phyloP scores from a whole-genome alignment of 139 green algal genomes.

The Picochlorum sp. region DNA sequence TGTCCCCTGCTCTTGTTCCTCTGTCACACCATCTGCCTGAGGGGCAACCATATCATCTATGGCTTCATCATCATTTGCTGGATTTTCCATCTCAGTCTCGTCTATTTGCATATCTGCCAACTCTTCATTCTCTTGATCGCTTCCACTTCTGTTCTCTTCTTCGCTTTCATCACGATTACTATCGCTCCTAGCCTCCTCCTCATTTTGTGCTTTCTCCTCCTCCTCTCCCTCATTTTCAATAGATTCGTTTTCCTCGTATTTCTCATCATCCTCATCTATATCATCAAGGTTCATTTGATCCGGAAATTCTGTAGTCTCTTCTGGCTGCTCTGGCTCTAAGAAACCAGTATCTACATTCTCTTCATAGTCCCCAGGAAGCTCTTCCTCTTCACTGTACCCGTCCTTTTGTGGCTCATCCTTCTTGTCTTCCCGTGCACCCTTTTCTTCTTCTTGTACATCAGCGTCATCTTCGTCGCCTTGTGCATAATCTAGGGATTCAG shows the following conservation, averaged over 20 bases:
- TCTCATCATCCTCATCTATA: slow-evolving; percentile 7
- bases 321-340: slow-evolving; percentile 36
- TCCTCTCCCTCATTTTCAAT: slow-evolving; percentile 19
- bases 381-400: slow-evolving; percentile 30
- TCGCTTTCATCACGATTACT: slow-evolving; percentile 15
- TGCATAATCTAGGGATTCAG: not conserved
- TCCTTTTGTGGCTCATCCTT: not conserved
- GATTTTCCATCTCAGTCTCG: slow-evolving; percentile 11
- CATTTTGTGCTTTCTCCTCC: slow-evolving; percentile 11
- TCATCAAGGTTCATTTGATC: slow-evolving; percentile 78
- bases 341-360: slow-evolving; percentile 30
- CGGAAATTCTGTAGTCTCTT: slow-evolving; percentile 71
- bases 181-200: slow-evolving; percentile 10
- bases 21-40: slow-evolving; percentile 13
- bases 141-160: slow-evolving; percentile 14
- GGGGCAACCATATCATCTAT: slow-evolving; percentile 9
- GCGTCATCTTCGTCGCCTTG: slow-evolving; percentile 14
- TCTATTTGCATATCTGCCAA: not conserved
- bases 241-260: slow-evolving; percentile 8
- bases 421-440: not conserved
- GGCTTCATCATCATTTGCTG: slow-evolving; percentile 8
- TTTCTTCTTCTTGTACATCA: slow-evolving; percentile 24
- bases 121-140: slow-evolving; percentile 9
- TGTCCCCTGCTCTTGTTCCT: slow-evolving; percentile 1
- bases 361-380: slow-evolving; percentile 65